Percentiles rank a stretch among this genome's conserved stretches.
These are phyloP conservation scores for Boletus edulis DNA, from an alignment of 768 basidiomycete genomes.

Conservation along the genomic window DNA sequence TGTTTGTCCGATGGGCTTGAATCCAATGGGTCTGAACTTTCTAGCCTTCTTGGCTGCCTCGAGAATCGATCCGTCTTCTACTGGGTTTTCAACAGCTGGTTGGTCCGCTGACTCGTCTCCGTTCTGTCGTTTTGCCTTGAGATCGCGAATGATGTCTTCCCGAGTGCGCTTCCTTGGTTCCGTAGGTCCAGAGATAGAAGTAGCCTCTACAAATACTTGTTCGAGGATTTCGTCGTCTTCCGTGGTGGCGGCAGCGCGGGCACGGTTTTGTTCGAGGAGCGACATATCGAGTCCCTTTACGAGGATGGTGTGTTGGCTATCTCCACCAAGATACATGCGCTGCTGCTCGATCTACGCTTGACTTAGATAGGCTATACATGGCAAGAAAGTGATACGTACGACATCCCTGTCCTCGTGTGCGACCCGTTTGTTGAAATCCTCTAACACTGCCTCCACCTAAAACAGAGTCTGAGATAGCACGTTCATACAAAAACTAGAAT, in stretches of 20 bases:
- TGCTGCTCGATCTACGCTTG: constrained; percentile 64
- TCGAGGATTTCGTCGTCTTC: constrained; percentile 85
- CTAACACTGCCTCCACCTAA: constrained; percentile 76
- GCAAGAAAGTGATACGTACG: constrained; percentile 38
- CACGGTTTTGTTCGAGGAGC: constrained; percentile 81
- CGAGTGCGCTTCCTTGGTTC: constrained; percentile 68
- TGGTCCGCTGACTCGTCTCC: constrained; percentile 11
- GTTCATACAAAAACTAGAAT: background rate
- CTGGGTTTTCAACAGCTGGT: constrained; percentile 11
- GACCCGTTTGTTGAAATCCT: constrained; percentile 73
- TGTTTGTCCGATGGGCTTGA: constrained; percentile 55
- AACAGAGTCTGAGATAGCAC: background rate
- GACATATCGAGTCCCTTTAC: constrained; percentile 90
- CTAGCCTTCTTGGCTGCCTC: constrained; percentile 39
- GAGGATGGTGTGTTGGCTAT: constrained; percentile 80
- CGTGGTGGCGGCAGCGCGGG: constrained; percentile 51
- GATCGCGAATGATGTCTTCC: constrained; percentile 69
- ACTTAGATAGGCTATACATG: background rate
- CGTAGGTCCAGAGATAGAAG: constrained; percentile 23
- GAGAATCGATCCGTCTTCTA: constrained; percentile 25
- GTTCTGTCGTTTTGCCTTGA: constrained; percentile 62
- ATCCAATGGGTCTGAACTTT: constrained; percentile 56
- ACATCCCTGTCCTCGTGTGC: constrained; percentile 57
- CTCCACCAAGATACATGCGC: constrained; percentile 78
- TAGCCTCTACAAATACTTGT: constrained; percentile 57